These are phyloP conservation scores for Penicillium salamii DNA, from an alignment of 495 filamentous ascomycete species.

Conservation along the genomic window DNA sequence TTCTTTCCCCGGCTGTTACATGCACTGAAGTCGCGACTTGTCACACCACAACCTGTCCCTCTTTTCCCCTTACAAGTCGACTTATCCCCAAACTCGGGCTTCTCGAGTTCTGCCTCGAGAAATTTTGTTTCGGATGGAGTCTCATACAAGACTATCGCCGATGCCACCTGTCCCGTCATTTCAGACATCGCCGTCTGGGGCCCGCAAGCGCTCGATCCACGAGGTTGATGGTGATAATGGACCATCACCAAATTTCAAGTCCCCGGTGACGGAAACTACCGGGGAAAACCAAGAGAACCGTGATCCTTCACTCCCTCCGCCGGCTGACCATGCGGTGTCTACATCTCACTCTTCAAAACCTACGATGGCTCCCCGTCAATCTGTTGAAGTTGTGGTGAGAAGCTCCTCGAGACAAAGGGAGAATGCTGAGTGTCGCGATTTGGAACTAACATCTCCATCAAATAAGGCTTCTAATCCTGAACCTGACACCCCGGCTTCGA, in stretches of 20 bases:
- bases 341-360: not conserved
- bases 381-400: conserved; percentile 11
- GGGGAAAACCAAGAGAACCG: conserved; percentile 31
- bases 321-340: not conserved
- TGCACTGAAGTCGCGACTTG: conserved; percentile 3
- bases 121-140: conserved; percentile 6
- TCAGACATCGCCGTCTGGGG: conserved; percentile 15
- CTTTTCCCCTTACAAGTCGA: not conserved
- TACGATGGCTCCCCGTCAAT: not conserved
- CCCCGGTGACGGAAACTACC: conserved; percentile 4
- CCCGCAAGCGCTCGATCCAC: conserved; percentile 32
- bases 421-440: not conserved
- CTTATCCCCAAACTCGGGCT: not conserved
- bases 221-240: conserved; percentile 26
- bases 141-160: conserved; percentile 16
- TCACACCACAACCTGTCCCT: conserved; percentile 6
- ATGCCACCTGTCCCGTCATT: conserved; percentile 12
- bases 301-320: conserved; percentile 6
- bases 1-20: not conserved
- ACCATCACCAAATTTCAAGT: conserved; percentile 15
- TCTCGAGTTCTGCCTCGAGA: not conserved
- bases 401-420: not conserved
- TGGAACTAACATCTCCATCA: not conserved
- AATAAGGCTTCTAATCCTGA: conserved; percentile 6
- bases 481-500: conserved; percentile 24